Conservation (phyloP, 306 rosid genomes). For the Vigna trinervia region DNA sequence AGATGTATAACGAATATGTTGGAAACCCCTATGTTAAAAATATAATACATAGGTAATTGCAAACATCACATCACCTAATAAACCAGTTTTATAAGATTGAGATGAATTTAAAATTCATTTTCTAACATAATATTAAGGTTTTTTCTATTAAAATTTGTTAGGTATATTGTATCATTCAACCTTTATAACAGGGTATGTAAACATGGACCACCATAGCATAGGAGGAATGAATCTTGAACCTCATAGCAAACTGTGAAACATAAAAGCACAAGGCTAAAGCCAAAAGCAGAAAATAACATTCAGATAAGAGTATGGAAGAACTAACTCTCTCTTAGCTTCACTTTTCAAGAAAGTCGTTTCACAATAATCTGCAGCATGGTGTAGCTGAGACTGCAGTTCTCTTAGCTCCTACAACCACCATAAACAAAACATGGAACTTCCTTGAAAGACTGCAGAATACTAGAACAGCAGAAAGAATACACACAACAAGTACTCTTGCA, state of each 20-base stretch:
- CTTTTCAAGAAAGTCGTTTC: slow-evolving; percentile 76
- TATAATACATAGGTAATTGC: too few species aligned
- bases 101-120: too few species aligned
- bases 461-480: background rate
- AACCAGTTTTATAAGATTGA: too few species aligned
- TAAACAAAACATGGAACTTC: background rate
- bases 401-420: slow-evolving; percentile 65
- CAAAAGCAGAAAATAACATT: slow-evolving; percentile 3
- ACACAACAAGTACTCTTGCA: slow-evolving; percentile 12
- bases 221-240: slow-evolving; percentile 23
- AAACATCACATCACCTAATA: too few species aligned
- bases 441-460: background rate
- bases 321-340: slow-evolving; percentile 74
- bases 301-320: slow-evolving; percentile 17
- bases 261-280: slow-evolving; percentile 22
- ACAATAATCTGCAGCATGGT: slow-evolving; percentile 86
- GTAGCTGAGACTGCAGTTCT: slow-evolving; percentile 81
- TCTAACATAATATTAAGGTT: too few species aligned
- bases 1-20: background rate
- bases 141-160: too few species aligned
- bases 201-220: slow-evolving; percentile 12
- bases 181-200: background rate
- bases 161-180: too few species aligned
- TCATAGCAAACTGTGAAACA: slow-evolving; percentile 37
- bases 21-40: too few species aligned